These are phyloP conservation scores for Candida vaughaniae DNA, from an alignment of 805 yeast genomes.

Conservation along the genomic window DNA sequence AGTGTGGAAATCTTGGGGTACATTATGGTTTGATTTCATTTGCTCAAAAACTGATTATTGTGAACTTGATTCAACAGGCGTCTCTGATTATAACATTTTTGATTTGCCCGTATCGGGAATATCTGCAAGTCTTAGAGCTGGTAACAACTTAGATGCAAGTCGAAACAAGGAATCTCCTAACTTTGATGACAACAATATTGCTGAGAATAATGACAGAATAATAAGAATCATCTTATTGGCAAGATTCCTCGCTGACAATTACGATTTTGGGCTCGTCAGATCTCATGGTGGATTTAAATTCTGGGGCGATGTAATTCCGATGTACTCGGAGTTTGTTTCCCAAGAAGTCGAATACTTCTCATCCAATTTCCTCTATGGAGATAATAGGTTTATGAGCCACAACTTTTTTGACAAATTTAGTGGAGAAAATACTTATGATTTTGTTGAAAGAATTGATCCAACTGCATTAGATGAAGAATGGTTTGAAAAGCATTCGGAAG, in stretches of 20 bases:
- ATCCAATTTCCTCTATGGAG: conserved; percentile 36
- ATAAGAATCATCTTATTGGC: conserved; percentile 53
- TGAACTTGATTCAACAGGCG: conserved; percentile 53
- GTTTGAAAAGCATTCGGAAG: conserved; percentile 14
- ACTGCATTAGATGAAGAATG: conserved; percentile 25
- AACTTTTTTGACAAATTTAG: conserved; percentile 37
- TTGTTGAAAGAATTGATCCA: conserved; percentile 6
- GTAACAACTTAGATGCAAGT: conserved; percentile 5
- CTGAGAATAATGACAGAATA: conserved; percentile 50
- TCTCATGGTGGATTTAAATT: conserved; percentile 46
- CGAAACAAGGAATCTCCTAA: conserved; percentile 22
- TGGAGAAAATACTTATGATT: conserved; percentile 17
- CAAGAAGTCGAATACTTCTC: conserved; percentile 8
- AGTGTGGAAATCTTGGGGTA: conserved; percentile 85
- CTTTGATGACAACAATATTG: conserved; percentile 12
- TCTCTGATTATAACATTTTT: conserved; percentile 50
- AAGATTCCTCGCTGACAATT: conserved; percentile 49
- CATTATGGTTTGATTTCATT: conserved; percentile 72
- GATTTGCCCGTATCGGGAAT: conserved; percentile 69
- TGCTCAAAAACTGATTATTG: conserved; percentile 52
- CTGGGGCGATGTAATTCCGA: conserved; percentile 26
- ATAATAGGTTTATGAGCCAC: conserved; percentile 41
- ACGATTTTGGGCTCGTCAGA: conserved; percentile 55
- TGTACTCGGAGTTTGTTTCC: conserved; percentile 18
- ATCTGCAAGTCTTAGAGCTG: conserved; percentile 14